These are phyloP conservation scores for Tylopilus sp. DNA, from an alignment of 1,284 basidiomycete species.

Conservation along the genomic window DNA sequence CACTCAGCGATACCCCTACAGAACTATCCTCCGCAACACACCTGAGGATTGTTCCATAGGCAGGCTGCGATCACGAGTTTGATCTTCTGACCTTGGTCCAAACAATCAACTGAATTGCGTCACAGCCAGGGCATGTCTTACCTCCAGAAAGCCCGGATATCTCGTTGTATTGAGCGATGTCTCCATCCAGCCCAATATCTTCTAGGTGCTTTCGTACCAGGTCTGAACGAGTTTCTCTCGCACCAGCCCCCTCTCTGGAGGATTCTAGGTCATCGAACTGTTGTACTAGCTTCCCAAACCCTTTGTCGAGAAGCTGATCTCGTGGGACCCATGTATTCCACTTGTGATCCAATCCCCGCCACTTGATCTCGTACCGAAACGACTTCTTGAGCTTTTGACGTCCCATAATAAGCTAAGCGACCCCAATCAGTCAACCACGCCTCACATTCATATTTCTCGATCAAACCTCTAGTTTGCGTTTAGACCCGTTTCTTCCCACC, in stretches of 20 bases:
- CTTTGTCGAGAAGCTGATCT: conserved; percentile 84
- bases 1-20: conserved; percentile 4
- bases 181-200: conserved; percentile 94
- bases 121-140: conserved; percentile 30
- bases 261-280: conserved; percentile 98
- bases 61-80: conserved; percentile 95
- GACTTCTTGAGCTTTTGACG: conserved; percentile 97
- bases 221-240: conserved; percentile 77
- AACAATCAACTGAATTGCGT: conserved; percentile 22
- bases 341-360: conserved; percentile 90
- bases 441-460: conserved; percentile 5
- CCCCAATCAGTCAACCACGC: conserved; percentile 6
- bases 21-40: conserved; percentile 30
- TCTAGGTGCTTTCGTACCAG: conserved; percentile 87
- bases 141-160: conserved; percentile 87
- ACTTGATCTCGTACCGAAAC: conserved; percentile 96
- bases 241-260: conserved; percentile 88
- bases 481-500: conserved; percentile 88
- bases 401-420: conserved; percentile 77
- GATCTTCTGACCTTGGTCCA: conserved; percentile 81
- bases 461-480: conserved; percentile 84
- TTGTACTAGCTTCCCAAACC: conserved; percentile 86
- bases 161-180: conserved; percentile 97
- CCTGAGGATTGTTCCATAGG: conserved; percentile 93
- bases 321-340: conserved; percentile 94